These are phyloP conservation scores for Mucor saturninus DNA, from an alignment of 371 early-diverging fungal genomes.

Conservation along the genomic window DNA sequence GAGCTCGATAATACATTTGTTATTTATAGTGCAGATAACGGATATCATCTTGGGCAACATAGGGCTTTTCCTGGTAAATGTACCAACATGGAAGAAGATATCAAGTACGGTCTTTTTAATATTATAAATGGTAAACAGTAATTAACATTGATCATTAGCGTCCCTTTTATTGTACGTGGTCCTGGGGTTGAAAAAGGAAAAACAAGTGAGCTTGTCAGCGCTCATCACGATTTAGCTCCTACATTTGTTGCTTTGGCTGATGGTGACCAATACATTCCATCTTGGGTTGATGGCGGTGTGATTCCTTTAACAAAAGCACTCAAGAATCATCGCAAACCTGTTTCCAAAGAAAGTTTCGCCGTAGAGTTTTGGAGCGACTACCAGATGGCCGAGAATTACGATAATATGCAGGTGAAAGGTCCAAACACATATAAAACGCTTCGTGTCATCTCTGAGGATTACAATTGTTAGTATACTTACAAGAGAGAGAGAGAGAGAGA, in stretches of 20 bases:
- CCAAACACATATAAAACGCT: conserved; percentile 66
- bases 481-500: background rate
- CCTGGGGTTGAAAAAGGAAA: conserved; percentile 61
- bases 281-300: conserved; percentile 60
- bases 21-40: conserved; percentile 71
- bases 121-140: too few relatives aligned
- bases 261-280: conserved; percentile 39
- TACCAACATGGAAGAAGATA: conserved; percentile 66
- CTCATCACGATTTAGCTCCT: conserved; percentile 66
- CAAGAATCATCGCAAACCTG: conserved; percentile 40
- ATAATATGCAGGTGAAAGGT: background rate
- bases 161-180: conserved; percentile 69
- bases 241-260: conserved; percentile 65
- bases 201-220: conserved; percentile 49
- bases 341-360: conserved; percentile 59
- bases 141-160: conserved; percentile 20
- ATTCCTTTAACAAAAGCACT: conserved; percentile 54
- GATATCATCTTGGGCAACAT: conserved; percentile 71
- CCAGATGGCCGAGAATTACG: conserved; percentile 39
- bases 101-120: conserved; percentile 41
- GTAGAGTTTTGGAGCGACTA: conserved; percentile 63
- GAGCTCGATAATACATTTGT: conserved; percentile 69
- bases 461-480: conserved; percentile 42
- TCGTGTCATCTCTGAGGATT: conserved; percentile 56
- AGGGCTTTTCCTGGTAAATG: conserved; percentile 65